phyloP scores from a whole-genome alignment of 768 basidiomycete species.

The Kwoniella shandongensis region DNA sequence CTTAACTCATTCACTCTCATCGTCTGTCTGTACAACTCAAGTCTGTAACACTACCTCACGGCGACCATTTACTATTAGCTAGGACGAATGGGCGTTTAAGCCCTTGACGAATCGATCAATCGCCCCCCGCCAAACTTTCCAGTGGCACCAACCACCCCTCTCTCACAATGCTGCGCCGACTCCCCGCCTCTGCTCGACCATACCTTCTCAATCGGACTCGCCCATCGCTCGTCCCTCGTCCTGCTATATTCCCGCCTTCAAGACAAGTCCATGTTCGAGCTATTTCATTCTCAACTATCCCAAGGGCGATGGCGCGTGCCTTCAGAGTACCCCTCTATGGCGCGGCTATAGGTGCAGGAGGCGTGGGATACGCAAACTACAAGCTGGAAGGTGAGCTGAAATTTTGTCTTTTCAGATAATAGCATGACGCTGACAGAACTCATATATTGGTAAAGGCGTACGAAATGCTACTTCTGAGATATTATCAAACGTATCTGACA shows the following conservation, averaged over 20 bases:
- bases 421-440: not conserved
- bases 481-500: conserved; percentile 59
- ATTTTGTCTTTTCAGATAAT: not conserved
- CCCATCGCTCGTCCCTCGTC: conserved; percentile 10
- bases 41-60: too few species aligned
- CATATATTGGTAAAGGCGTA: conserved; percentile 47
- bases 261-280: conserved; percentile 39
- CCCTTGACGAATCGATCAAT: too few species aligned
- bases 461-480: conserved; percentile 72
- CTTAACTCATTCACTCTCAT: not conserved
- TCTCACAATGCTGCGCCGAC: conserved; percentile 18
- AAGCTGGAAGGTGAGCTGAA: conserved; percentile 79
- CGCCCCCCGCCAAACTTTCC: too few species aligned
- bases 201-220: conserved; percentile 11
- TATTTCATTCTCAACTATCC: conserved; percentile 78
- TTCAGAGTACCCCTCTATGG: conserved; percentile 86
- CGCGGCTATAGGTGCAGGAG: conserved; percentile 84
- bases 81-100: too few species aligned
- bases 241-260: conserved; percentile 1
- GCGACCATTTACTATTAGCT: too few species aligned
- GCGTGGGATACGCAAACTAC: conserved; percentile 91
- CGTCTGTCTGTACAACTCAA: too few species aligned
- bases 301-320: conserved; percentile 80
- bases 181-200: conserved; percentile 6
- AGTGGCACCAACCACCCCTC: too few species aligned